Evolutionary conservation across 345 rosid genomes (phyloP).

Genomic region (Acer saccharum): DNA sequence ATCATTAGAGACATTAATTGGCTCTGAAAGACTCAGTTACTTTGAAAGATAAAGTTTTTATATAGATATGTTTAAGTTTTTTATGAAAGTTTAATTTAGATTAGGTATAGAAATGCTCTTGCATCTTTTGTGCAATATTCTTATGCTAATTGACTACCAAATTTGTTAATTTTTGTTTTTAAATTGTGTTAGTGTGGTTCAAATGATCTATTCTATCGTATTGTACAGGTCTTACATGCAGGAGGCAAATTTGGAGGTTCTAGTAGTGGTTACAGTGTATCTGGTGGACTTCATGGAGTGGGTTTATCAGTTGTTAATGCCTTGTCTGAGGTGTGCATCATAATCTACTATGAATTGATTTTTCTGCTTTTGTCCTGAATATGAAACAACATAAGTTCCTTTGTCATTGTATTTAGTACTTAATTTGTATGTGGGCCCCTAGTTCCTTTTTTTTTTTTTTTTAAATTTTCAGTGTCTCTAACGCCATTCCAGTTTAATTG

Average conservation of each 20-base stretch:
- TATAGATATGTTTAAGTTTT: background rate
- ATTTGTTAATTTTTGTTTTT: background rate
- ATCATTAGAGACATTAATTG: background rate
- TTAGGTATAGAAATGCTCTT: conserved; percentile 1
- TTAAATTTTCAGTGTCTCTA: background rate
- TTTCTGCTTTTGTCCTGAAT: background rate
- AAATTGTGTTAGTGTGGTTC: background rate
- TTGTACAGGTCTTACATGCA: conserved; percentile 88
- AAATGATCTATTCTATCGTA: conserved; percentile 9
- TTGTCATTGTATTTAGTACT: background rate
- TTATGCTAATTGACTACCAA: background rate
- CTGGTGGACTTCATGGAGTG: conserved; percentile 98
- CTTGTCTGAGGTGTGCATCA: conserved; percentile 78
- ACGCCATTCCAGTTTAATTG: background rate
- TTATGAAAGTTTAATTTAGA: background rate
- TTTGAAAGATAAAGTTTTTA: background rate
- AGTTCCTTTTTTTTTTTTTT: background rate
- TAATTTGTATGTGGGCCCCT: background rate
- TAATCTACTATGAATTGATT: conserved; percentile 8
- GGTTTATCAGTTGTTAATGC: conserved; percentile 99
- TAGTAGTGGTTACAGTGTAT: conserved; percentile 92
- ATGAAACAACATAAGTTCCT: background rate
- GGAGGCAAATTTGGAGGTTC: conserved; percentile 99
- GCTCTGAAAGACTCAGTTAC: background rate
- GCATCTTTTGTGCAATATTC: background rate